Percentiles rank a stretch among this genome's conserved stretches.
Evolutionary conservation across 2,329 filamentous ascomycete species (phyloP).

Genomic region (Colletotrichum kahawae): DNA sequence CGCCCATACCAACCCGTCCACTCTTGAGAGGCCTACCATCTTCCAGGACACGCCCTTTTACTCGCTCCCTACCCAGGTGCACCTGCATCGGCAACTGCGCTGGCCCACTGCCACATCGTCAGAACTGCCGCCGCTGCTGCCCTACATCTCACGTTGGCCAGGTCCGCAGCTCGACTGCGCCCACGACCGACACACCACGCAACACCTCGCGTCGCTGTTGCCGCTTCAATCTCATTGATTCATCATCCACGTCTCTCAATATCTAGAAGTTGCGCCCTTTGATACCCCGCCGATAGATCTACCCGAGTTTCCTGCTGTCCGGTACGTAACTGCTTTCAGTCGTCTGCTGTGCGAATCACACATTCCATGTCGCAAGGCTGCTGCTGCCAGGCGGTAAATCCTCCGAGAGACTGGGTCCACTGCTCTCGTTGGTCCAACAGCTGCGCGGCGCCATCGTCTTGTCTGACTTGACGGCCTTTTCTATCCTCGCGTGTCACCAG

Average conservation of each 20-base stretch:
- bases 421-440: neutral
- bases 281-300: conserved; percentile 19
- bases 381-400: conserved; percentile 7
- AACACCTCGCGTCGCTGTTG: neutral
- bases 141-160: neutral
- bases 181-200: neutral
- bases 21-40: neutral
- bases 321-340: conserved; percentile 16
- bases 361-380: conserved; percentile 5
- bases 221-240: neutral
- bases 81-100: neutral
- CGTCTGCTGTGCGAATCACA: conserved; percentile 6
- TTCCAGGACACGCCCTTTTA: neutral
- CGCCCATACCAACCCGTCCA: neutral
- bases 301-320: neutral
- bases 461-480: neutral
- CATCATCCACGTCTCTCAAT: neutral
- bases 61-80: neutral
- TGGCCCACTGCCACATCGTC: neutral
- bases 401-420: neutral
- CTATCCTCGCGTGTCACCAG: neutral
- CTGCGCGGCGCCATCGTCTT: neutral
- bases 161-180: neutral
- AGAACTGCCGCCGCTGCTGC: neutral
- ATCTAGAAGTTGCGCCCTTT: conserved; percentile 10